Conservation (phyloP, 176 grass and related monocot species). For the Oryza nivara region DNA sequence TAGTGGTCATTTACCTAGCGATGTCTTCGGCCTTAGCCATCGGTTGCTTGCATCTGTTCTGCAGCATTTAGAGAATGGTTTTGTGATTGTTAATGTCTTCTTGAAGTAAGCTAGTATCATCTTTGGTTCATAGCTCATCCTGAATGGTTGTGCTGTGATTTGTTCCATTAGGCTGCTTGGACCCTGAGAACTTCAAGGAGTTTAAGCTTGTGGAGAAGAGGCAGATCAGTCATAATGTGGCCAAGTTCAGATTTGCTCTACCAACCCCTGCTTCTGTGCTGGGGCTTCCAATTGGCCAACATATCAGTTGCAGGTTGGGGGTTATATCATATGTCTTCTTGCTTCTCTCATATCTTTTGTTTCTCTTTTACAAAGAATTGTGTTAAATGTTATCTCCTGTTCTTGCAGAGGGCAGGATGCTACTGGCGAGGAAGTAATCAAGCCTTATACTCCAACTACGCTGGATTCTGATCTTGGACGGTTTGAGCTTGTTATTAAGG, state of each 20-base stretch:
- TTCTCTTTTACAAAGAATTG: neutral
- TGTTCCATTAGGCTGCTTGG: conserved; percentile 61
- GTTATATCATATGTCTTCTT: neutral
- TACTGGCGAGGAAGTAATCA: conserved; percentile 84
- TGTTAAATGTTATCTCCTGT: neutral
- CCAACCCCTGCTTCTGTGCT: conserved; percentile 74
- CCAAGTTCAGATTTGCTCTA: conserved; percentile 75
- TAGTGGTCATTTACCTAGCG: neutral
- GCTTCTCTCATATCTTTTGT: neutral
- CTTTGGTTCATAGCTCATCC: neutral
- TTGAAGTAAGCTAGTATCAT: neutral
- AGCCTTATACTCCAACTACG: conserved; percentile 93
- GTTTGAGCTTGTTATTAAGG: conserved; percentile 96
- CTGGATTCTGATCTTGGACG: conserved; percentile 84
- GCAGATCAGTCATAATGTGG: conserved; percentile 85
- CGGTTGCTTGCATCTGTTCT: neutral
- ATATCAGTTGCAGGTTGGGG: conserved; percentile 85
- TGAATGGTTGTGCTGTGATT: neutral
- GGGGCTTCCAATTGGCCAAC: conserved; percentile 87
- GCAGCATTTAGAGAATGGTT: neutral
- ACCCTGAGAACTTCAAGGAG: conserved; percentile 81
- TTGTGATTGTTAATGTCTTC: neutral
- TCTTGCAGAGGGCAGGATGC: conserved; percentile 69
- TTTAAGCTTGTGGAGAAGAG: conserved; percentile 78
- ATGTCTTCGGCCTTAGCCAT: no score